Percentiles rank a stretch among this genome's conserved stretches.
phyloP scores from a whole-genome alignment of 495 filamentous ascomycete species.

The Schizothecium vesticola region DNA sequence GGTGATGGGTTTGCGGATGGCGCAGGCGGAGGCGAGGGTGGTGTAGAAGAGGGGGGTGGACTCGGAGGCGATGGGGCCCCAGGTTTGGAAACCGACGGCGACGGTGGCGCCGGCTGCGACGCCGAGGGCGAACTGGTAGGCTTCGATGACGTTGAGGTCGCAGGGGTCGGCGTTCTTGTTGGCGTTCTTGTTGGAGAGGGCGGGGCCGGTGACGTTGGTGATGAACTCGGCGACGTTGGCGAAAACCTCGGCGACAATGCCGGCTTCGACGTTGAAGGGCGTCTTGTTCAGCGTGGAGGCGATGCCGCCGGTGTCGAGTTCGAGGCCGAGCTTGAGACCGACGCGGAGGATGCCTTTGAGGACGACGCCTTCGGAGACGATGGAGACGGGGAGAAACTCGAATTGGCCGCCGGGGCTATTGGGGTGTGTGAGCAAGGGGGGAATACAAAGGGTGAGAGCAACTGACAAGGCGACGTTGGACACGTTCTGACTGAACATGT shows the following conservation, averaged over 20 bases:
- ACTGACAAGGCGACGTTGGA: slow-evolving; percentile 44
- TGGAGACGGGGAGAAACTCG: slow-evolving; percentile 52
- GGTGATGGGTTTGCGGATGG: slow-evolving; percentile 17
- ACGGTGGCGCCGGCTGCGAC: slow-evolving; percentile 49
- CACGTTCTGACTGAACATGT: slow-evolving; percentile 41
- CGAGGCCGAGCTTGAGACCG: slow-evolving; percentile 41
- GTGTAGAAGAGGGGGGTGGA: slow-evolving; percentile 50
- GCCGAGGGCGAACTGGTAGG: slow-evolving; percentile 46
- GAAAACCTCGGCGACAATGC: slow-evolving; percentile 44
- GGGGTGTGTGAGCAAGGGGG: neutral
- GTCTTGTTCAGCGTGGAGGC: slow-evolving; percentile 3
- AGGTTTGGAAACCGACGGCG: slow-evolving; percentile 37
- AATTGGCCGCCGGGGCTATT: slow-evolving; percentile 47
- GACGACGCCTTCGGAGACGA: slow-evolving; percentile 36
- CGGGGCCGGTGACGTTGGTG: slow-evolving; percentile 40
- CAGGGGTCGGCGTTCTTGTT: slow-evolving; percentile 29
- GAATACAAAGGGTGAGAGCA: neutral
- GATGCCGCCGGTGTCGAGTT: slow-evolving; percentile 20
- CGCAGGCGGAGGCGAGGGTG: slow-evolving; percentile 44
- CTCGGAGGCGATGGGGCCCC: slow-evolving; percentile 44
- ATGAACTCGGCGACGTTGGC: slow-evolving; percentile 50
- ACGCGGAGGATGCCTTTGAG: slow-evolving; percentile 43
- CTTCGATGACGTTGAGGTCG: slow-evolving; percentile 38
- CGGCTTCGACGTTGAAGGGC: slow-evolving; percentile 27
- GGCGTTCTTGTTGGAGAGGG: slow-evolving; percentile 2